Base-by-base conservation (phyloP, 2,329 filamentous ascomycete genomes). In the Tolypocladium album region DNA sequence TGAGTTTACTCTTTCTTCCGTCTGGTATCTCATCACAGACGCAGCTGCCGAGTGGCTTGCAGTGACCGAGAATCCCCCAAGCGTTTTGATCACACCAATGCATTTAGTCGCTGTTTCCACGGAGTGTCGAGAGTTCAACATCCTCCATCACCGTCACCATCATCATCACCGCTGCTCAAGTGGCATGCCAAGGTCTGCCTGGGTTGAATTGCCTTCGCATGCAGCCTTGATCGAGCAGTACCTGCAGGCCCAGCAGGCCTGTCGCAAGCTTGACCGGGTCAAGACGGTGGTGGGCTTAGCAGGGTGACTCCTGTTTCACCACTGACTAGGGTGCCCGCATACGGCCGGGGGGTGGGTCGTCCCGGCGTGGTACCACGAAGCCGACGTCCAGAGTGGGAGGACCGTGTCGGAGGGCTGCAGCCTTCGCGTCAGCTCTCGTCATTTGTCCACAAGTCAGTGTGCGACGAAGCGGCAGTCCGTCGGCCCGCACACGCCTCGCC, bases 381-480 rank as follows among this genome's bases (percentile, higher is more conserved):
- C 45, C 50, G 58, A 47, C 59, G n/a, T 57, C 56, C 36, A 57
- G 55, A 61, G 62, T 61, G 64, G 60, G 62, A 64, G 64, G 64
- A 65, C 66, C 67, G 67, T 67, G 63, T 61, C 65, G 66, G 63
- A 64, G 67, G 64, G 65, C 67, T 67, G 65, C 66, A 65, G 67
- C 56, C 55, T 56, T 58, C 53, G 59, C 58, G 59, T 52, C 61
- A 57, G 59, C 61, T 58, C 34, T 58, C 45, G 43, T 55, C 56
- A 50, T 60, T 27, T 58, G 59, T 39, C 39, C 39, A 42, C 58
- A 42, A 55, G 39, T 27, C 56, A 53, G 47, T 43, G 59, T 58
- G 50, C 47, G 40, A 60, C 59, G 31, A 56, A 34, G 56, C 56
- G 27, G 50, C 50, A 22, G 22, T 38, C 43, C 27, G 22, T 38